Evolutionary conservation across 192 early-diverging fungal genomes (phyloP), one percentile per base, ranked within the genome.

Genomic region (Phlyctochytrium arcticum): DNA sequence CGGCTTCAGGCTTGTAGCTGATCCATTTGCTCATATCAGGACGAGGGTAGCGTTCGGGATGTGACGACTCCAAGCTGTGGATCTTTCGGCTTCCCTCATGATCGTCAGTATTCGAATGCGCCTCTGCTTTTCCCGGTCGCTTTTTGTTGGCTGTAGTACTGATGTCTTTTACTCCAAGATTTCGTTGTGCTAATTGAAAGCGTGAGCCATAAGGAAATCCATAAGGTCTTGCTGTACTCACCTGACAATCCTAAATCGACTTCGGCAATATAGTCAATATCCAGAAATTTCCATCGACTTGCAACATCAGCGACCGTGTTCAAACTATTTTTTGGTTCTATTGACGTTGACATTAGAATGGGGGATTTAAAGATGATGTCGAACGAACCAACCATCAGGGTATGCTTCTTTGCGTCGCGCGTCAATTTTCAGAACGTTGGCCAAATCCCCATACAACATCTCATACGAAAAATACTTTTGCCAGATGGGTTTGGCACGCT

Each of bases 371-470:
- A 39, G 26, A 46, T 6, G 0, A 26, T 30, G 39, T n/a, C 4
- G 6, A 21, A 26, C 35, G 21, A 12, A 23, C 60, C 54, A 72
- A 87, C 85, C 77, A 27, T 87, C 75, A 9, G 88, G 83, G 67
- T 86, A 94, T 29, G 83, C 84, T 24, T 90, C 91, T 15, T 74
- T 77, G 32, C 85, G 74, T 30, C 94, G 79, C 71, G 88, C 88
- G 57, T 98, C 93, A 23, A 91, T 75, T 62, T 87, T 90, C 19
- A 76, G 67, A 26, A 94, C 80, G 39, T 84, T 81, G 0, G 77
- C 57, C 57, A 94, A 72, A 72, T 98, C 93, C 8, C 94, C 93
- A 73, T 90, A 93, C 54, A 89, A 84, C 73, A 83, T 89, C 67
- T 95, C 93, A 68, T 93, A 92, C 27, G 88, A 84, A 6, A 90